Evolutionary conservation across 116 monocot genomes (phyloP).

Genomic region (Cymodocea nodosa): DNA sequence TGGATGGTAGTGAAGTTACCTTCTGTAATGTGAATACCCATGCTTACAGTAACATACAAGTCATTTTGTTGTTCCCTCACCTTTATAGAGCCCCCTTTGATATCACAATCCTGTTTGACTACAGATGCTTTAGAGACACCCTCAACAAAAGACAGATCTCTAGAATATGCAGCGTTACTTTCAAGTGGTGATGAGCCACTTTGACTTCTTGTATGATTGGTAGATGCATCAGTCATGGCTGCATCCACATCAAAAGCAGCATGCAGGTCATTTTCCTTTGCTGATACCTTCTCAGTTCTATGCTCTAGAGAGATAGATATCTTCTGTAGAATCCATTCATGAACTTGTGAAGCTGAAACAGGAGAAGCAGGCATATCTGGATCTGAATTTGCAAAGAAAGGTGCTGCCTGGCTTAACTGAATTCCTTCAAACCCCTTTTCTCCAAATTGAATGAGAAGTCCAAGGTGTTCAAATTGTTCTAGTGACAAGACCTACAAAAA

Average conservation of each 20-base stretch:
- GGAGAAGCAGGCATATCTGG: constrained; percentile 90
- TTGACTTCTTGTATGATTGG: constrained; percentile 26
- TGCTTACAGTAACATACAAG: too few species aligned
- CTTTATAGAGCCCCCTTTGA: constrained; percentile 71
- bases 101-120: constrained; percentile 53
- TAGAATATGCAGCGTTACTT: constrained; percentile 17
- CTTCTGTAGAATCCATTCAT: constrained; percentile 82
- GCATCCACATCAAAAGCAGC: constrained; percentile 54
- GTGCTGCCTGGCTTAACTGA: constrained; percentile 53
- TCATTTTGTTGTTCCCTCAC: constrained; percentile 16
- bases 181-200: constrained; percentile 1
- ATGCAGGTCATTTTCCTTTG: constrained; percentile 55
- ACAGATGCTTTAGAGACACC: constrained; percentile 83
- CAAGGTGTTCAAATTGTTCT: constrained; percentile 80
- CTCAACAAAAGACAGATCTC: constrained; percentile 71
- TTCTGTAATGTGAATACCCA: too few species aligned
- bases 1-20: too few species aligned
- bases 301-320: constrained; percentile 57
- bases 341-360: constrained; percentile 55
- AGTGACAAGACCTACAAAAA: constrained; percentile 48
- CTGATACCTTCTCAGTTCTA: constrained; percentile 32
- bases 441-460: constrained; percentile 62
- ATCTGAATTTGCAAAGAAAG: constrained; percentile 94
- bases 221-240: constrained; percentile 45
- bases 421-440: constrained; percentile 47